Percentiles rank a stretch among this genome's conserved stretches.
Conservation (phyloP, 2,329 filamentous ascomycete genomes). For the Colletotrichum nymphaeae region DNA sequence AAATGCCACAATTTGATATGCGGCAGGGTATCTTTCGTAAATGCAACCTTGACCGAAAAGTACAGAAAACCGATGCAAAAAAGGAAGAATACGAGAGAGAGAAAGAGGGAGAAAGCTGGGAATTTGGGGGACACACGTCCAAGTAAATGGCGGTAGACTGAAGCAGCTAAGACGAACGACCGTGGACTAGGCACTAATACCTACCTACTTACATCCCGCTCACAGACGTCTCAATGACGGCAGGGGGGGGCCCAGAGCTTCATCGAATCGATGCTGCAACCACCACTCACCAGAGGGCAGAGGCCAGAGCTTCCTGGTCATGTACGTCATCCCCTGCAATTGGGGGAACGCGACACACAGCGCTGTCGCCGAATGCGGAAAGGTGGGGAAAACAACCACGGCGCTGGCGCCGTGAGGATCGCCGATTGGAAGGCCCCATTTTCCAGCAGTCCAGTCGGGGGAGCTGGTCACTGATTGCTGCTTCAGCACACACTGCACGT, state of each 20-base stretch:
- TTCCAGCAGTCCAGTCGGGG: neutral
- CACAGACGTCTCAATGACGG: constrained; percentile 33
- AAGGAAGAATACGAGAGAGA: neutral
- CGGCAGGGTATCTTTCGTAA: neutral
- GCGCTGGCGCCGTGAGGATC: neutral
- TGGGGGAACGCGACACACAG: neutral
- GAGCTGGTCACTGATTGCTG: neutral
- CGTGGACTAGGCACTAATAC: neutral
- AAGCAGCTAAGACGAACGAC: constrained; percentile 3
- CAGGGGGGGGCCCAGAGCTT: constrained; percentile 7
- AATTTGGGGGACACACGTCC: neutral
- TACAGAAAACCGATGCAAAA: neutral
- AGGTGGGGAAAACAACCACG: neutral
- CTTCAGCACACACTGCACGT: neutral
- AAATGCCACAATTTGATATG: neutral
- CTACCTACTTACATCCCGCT: constrained; percentile 9
- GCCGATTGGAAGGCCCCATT: constrained; percentile 14
- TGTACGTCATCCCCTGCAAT: constrained; percentile 30
- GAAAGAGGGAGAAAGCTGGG: neutral
- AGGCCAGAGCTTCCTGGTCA: constrained; percentile 28
- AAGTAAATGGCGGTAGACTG: neutral
- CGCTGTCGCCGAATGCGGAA: constrained; percentile 16
- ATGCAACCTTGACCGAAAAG: neutral
- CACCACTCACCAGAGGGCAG: constrained; percentile 2
- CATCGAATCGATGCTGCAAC: neutral